Evolutionary conservation across 441 rosid species (phyloP).

Genomic region (Pelargonium fulgidum): DNA sequence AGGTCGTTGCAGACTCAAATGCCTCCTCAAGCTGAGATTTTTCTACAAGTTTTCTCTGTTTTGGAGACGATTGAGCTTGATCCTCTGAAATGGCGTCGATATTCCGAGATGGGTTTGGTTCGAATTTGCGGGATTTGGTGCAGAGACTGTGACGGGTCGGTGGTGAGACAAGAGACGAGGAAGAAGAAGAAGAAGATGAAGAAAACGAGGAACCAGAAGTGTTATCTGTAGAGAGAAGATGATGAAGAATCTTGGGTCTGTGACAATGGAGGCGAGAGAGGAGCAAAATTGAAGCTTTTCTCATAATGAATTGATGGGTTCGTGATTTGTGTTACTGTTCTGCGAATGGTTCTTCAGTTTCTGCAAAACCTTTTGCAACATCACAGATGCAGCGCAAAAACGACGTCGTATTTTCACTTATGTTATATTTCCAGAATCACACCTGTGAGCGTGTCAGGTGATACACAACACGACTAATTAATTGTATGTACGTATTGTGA

Average conservation of each 20-base stretch:
- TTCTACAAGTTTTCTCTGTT: constrained; percentile 50
- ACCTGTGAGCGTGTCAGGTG: no score
- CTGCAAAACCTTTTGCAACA: not conserved
- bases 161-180: constrained; percentile 26
- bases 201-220: constrained; percentile 7
- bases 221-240: constrained; percentile 26
- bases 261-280: constrained; percentile 1
- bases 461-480: no score
- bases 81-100: constrained; percentile 45
- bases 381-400: no score
- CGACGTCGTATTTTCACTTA: not conserved
- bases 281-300: constrained; percentile 2
- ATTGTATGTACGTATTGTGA: no score
- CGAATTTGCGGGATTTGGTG: constrained; percentile 31
- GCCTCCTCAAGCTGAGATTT: constrained; percentile 69
- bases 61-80: constrained; percentile 39
- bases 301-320: not conserved
- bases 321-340: not conserved
- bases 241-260: constrained; percentile 4
- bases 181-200: constrained; percentile 28
- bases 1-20: constrained; percentile 67
- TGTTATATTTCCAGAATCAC: no score
- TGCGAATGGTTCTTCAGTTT: not conserved
- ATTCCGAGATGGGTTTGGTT: constrained; percentile 37
- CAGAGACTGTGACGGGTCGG: constrained; percentile 27